Evolutionary conservation across 148 eudicot genomes (phyloP).

Genomic region (Rhododendron molle): DNA sequence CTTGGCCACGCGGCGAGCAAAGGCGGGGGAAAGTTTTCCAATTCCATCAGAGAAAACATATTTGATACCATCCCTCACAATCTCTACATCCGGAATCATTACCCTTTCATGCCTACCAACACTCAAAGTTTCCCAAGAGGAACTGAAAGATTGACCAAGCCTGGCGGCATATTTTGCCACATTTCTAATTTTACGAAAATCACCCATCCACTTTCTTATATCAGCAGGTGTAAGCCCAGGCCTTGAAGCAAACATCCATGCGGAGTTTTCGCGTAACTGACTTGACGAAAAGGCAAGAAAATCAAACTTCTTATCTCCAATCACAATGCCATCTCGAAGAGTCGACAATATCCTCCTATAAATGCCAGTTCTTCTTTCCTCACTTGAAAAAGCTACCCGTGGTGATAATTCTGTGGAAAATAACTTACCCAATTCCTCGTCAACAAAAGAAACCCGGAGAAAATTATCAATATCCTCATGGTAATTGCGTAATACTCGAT

Average conservation of each 20-base stretch:
- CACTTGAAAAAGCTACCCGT: conserved; percentile 29
- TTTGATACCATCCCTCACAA: conserved; percentile 13
- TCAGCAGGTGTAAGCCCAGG: conserved; percentile 51
- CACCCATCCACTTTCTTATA: conserved; percentile 85
- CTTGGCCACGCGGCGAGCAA: conserved; percentile 62
- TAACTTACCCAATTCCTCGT: conserved; percentile 67
- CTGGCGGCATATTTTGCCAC: conserved; percentile 95
- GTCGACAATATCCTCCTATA: conserved; percentile 55
- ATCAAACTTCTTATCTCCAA: conserved; percentile 71
- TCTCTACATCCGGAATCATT: conserved; percentile 50
- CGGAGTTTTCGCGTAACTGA: conserved; percentile 77
- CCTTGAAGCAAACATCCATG: conserved; percentile 92
- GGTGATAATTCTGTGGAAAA: conserved; percentile 63
- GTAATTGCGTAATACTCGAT: conserved; percentile 65
- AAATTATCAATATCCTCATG: conserved; percentile 59
- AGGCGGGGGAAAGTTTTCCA: conserved; percentile 76
- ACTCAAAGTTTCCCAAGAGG: conserved; percentile 79
- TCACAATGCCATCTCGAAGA: conserved; percentile 55
- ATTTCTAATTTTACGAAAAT: conserved; percentile 58
- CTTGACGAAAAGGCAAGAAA: conserved; percentile 94
- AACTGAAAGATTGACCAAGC: conserved; percentile 90
- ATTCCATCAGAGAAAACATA: conserved; percentile 90
- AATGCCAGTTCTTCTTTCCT: conserved; percentile 38
- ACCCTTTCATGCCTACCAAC: conserved; percentile 54
- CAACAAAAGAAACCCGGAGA: conserved; percentile 82